These are phyloP conservation scores for Pyrenochaeta sp. DNA, from an alignment of 2,329 filamentous ascomycete genomes.

Conservation along the genomic window DNA sequence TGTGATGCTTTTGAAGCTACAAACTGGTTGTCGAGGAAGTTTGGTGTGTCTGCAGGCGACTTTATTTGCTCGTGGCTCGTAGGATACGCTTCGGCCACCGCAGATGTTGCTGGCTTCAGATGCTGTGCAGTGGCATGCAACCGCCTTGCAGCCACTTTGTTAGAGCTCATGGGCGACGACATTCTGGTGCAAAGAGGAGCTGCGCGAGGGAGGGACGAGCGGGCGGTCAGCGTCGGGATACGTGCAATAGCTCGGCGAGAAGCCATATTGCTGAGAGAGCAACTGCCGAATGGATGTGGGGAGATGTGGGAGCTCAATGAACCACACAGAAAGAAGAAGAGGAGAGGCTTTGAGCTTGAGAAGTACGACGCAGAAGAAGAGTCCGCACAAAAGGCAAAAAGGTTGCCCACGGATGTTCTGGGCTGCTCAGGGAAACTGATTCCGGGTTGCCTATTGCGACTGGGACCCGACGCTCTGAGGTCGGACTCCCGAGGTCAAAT, in stretches of 20 bases:
- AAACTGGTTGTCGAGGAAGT: constrained; percentile 85
- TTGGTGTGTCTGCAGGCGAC: constrained; percentile 74
- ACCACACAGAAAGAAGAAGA: constrained; percentile 1
- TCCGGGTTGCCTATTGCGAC: constrained; percentile 18
- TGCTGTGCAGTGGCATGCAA: constrained; percentile 66
- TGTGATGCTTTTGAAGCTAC: constrained; percentile 71
- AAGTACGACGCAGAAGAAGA: neutral
- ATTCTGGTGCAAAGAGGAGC: constrained; percentile 50
- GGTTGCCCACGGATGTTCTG: constrained; percentile 13
- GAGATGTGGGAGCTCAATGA: constrained; percentile 12
- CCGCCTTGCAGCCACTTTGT: constrained; percentile 53
- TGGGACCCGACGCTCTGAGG: constrained; percentile 7
- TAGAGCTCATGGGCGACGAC: constrained; percentile 47
- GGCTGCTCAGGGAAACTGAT: constrained; percentile 24
- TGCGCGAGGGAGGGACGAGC: constrained; percentile 45
- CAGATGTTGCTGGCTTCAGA: constrained; percentile 58
- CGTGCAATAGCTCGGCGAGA: constrained; percentile 56
- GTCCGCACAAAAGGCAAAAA: constrained; percentile 7
- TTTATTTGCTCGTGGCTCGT: constrained; percentile 75
- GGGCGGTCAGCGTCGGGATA: constrained; percentile 52
- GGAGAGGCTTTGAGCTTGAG: neutral
- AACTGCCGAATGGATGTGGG: constrained; percentile 24
- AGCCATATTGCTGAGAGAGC: constrained; percentile 48
- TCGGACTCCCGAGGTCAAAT: constrained; percentile 12
- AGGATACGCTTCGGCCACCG: constrained; percentile 68